Conservation (phyloP, 2,329 filamentous ascomycete species). For the Microdochium paspali region DNA sequence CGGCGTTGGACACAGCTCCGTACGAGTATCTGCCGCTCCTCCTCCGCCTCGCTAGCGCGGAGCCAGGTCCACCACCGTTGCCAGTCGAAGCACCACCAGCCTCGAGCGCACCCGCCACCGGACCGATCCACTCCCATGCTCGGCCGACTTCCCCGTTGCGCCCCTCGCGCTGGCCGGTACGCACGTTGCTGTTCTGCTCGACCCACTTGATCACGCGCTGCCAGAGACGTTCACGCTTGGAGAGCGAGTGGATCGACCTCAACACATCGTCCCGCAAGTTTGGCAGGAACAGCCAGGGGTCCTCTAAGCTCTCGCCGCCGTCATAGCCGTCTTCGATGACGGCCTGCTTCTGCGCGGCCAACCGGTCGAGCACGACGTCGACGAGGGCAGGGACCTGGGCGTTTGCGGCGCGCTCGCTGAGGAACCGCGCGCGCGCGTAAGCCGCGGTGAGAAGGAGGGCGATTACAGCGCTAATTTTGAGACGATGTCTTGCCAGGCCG, state of each 20-base stretch:
- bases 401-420: conserved; percentile 53
- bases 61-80: conserved; percentile 13
- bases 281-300: conserved; percentile 76
- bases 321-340: background rate
- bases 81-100: too few species aligned
- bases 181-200: conserved; percentile 87
- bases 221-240: conserved; percentile 76
- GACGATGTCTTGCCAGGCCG: conserved; percentile 78
- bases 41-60: conserved; percentile 27
- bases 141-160: conserved; percentile 55
- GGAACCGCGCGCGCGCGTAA: conserved; percentile 58
- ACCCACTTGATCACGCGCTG: conserved; percentile 73
- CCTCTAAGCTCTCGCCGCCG: conserved; percentile 53
- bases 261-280: conserved; percentile 89
- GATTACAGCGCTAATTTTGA: conserved; percentile 65
- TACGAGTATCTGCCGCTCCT: conserved; percentile 43
- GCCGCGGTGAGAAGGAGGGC: conserved; percentile 36
- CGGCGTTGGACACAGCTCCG: conserved; percentile 12
- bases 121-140: conserved; percentile 64
- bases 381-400: conserved; percentile 76
- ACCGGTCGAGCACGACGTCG: conserved; percentile 70
- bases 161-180: conserved; percentile 61
- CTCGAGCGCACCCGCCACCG: conserved; percentile 26
- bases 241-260: conserved; percentile 67
- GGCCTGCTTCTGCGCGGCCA: conserved; percentile 77